These are phyloP conservation scores for Alternaria alternata DNA, from an alignment of 2,329 filamentous ascomycete species.

Conservation along the genomic window DNA sequence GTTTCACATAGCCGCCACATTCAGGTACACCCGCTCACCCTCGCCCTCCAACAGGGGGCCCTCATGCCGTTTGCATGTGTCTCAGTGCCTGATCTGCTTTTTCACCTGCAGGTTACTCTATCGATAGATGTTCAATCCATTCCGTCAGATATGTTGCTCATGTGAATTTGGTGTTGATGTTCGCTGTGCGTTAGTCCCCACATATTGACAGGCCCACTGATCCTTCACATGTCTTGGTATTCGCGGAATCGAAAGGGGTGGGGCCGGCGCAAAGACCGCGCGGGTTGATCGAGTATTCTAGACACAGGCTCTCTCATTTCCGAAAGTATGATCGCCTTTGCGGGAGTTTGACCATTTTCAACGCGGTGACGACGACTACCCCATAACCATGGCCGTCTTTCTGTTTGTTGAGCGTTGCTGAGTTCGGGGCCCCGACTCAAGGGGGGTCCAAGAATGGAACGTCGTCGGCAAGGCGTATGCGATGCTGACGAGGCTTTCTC, in stretches of 20 bases:
- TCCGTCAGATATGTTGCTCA: not conserved
- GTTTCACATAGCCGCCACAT: slow-evolving; percentile 20
- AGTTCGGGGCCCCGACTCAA: slow-evolving; percentile 7
- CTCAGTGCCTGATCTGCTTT: not conserved
- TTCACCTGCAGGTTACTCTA: slow-evolving; percentile 1
- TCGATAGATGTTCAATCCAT: not conserved
- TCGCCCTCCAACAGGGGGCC: slow-evolving; percentile 1
- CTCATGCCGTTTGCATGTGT: slow-evolving; percentile 5
- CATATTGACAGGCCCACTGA: slow-evolving; percentile 2
- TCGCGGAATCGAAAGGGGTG: slow-evolving; percentile 11
- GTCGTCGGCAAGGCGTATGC: slow-evolving; percentile 1
- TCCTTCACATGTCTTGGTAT: slow-evolving; percentile 10
- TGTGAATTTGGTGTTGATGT: not conserved
- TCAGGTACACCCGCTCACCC: slow-evolving; percentile 17
- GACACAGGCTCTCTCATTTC: slow-evolving; percentile 14
- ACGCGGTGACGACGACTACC: slow-evolving; percentile 7
- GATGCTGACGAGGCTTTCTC: slow-evolving; percentile 11
- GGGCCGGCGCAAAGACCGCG: slow-evolving; percentile 12
- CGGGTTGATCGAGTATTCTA: slow-evolving; percentile 16
- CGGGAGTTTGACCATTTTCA: slow-evolving; percentile 8
- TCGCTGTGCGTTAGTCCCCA: slow-evolving; percentile 1
- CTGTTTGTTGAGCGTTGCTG: slow-evolving; percentile 5
- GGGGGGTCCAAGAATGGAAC: not conserved
- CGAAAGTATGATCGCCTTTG: slow-evolving; percentile 3
- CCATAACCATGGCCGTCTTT: not conserved